Evolutionary conservation across 495 filamentous ascomycete species (phyloP), one percentile per base, ranked within the genome.

Genomic region (Acidiella bohemica): DNA sequence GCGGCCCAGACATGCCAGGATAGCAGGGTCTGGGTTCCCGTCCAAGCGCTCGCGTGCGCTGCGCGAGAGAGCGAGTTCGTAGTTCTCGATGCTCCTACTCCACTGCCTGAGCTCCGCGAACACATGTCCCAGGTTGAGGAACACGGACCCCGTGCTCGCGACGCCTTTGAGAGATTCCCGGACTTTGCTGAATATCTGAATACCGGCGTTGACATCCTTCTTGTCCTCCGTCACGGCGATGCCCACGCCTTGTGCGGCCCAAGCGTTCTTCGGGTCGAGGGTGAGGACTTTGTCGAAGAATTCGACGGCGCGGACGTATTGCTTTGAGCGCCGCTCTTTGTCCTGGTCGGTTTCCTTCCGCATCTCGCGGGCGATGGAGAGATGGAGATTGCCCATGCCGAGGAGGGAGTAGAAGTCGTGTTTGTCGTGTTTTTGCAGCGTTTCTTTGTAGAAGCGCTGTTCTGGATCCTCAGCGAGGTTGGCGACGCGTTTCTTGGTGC

Each of bases 271-370:
- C 1, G 82, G 75, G 53, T 97, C 90, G 2, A 96, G 64, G 54
- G 90, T 85, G 12, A 97, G 64, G 18, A 85, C 88, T 63, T 97
- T 97, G 57, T 96, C 92, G 56, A 93, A 97, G 65, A 96, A 96
- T 56, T 95, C 92, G 9, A 96, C 86, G 1, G 90, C 88, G 42
- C 81, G 82, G 56, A 76, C 73, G 57, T 95, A 97, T 48, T 73
- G 77, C 50, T 79, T 81, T 29, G 78, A 76, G 29, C 88, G 76
- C 61, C 92, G 92, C 44, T 90, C 80, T 61, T 81, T 90, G 38
- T 97, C 88, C 41, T 71, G 63, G 12, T 96, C 90, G 2, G 81
- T 81, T 27, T 90, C 81, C 35, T 87, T 71, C 32, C 80, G 78
- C 87, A 96, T 95, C 58, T 97, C 90, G 29, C 90, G 76, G 2